Evolutionary conservation across 306 rosid genomes (phyloP), one percentile per base, ranked within the genome.

Genomic region (Canavalia gladiata): DNA sequence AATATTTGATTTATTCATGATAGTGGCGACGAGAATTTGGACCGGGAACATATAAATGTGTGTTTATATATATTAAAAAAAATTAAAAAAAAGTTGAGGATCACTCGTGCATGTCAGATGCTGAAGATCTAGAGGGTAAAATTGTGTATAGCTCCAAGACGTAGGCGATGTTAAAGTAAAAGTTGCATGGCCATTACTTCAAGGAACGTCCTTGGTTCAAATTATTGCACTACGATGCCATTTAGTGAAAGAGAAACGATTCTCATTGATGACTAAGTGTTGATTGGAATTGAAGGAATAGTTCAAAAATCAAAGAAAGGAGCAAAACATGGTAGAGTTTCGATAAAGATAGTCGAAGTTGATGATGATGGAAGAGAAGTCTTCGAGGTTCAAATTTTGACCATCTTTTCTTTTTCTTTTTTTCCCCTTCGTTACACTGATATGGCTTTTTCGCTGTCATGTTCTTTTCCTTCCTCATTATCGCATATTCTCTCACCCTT

Each of bases 261-360:
- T 79, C 69, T 47, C 79, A 82, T 82, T 74, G 80, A 86, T 75
- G 83, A 67, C 83, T 58, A 80, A 80, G 72, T 37, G 78, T 80
- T 77, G 74, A 80, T 80, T 83, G 85, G 83, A 79, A 83, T 79
- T 57, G 82, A 80, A 80, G 82, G 82, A 42, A 83, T 86, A 84
- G 81, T 84, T 89, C 88, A 88, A 90, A 90, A 87, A 72, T 75
- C 85, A 85, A 87, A 85, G 87, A 85, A 86, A 83, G 78, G 35
- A 67, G 63, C 25, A 79, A 86, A 70, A 86, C 79, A 57, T 69
- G 94, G 88, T 89, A 84, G 94, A 87, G 95, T 95, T 95, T 91
- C 97, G 97, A 95, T 95, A 95, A 95, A 95, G 98, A 89, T 86
- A 89, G 95, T 90, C 89, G 97, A 90, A 88, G 97, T 83, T 90